Base-by-base conservation (phyloP, 2,329 filamentous ascomycete genomes). In the Fusarium incarnatum region DNA sequence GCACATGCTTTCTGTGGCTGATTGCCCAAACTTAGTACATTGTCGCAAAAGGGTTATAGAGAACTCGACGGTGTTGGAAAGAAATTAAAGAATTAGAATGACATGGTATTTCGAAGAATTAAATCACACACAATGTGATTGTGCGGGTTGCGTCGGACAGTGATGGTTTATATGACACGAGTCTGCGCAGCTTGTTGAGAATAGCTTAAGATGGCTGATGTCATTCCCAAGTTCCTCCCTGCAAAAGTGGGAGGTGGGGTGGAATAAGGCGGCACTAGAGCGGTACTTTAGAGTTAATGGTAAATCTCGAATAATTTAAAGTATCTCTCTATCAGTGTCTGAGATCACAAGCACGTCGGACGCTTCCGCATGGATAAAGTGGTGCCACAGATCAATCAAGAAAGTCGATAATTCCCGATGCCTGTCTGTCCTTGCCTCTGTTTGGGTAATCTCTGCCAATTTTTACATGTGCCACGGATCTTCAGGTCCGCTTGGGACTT, bases 171-270 rank as follows among this genome's bases (percentile, higher is more conserved):
- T 68, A 70, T 52, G 56, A 47, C 59, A 61, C 57, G 49, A 64
- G 37, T 57, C 62, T 71, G 66, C 56, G 49, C 60, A 64, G 70
- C 63, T 67, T 70, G 61, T 67, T 73, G 63, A 45, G 66, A 61
- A 56, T 56, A 70, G 56, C 44, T 71, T 55, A 68, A 56, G 49
- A 61, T 68, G 68, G 71, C 73, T 75, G 73, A 75, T 75, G 73
- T 75, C 73, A 75, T 75, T 73, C 53, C 46, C 20, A 67, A 68
- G 45, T 59, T 56, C 56, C 58, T 50, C 47, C 60, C 34, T 58
- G 56, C 56, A 64, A 68, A 70, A 73, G 68, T 64, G 56, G 71
- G 57, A 68, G 56, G 66, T 55, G 47, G 58, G 63, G 40, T 32
- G 34, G 32, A 22, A 12, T n/a, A 42, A 27, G 54, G 48, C 12